A percentile compares a stretch with the other conserved stretches of the same genome.
Evolutionary conservation across 257 asterid genomes (phyloP).

Genomic region (Rehmannia glutinosa): DNA sequence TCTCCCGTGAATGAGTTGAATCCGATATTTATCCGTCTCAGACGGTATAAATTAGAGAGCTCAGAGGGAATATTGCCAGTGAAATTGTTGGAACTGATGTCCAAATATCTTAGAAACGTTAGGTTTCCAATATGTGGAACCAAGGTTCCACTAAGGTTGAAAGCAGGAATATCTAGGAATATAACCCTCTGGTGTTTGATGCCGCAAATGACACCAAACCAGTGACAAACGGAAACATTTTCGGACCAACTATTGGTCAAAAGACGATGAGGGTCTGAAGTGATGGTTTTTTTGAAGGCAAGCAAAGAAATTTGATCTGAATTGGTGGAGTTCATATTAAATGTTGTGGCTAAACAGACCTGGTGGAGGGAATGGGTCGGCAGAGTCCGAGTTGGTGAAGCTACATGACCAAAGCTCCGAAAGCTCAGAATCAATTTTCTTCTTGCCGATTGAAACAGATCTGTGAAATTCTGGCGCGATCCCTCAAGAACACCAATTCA

Average conservation of each 20-base stretch:
- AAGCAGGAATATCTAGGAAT: no score
- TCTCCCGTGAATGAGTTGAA: constrained; percentile 3
- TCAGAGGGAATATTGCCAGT: not conserved
- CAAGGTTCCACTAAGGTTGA: no score
- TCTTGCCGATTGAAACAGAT: no score
- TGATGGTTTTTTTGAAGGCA: constrained; percentile 23
- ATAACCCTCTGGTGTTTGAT: not conserved
- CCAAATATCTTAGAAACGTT: constrained; percentile 7
- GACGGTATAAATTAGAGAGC: not conserved
- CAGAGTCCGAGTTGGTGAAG: no score
- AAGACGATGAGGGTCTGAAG: constrained; percentile 18
- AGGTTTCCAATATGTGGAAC: constrained; percentile 21
- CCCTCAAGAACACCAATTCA: no score
- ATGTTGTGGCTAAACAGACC: no score
- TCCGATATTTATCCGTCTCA: not conserved
- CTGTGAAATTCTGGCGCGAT: no score
- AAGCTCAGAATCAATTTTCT: no score
- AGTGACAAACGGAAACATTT: constrained; percentile 16
- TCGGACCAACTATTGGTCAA: constrained; percentile 13
- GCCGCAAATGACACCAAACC: constrained; percentile 42
- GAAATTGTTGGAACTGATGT: constrained; percentile 16
- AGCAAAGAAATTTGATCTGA: constrained; percentile 35
- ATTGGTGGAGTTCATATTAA: no score
- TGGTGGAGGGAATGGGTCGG: no score
- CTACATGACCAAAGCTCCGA: no score